Percentiles rank a stretch among this genome's conserved stretches.
These are phyloP conservation scores for Opeltia flavorubescens DNA, from an alignment of 495 filamentous ascomycete genomes.

Conservation along the genomic window DNA sequence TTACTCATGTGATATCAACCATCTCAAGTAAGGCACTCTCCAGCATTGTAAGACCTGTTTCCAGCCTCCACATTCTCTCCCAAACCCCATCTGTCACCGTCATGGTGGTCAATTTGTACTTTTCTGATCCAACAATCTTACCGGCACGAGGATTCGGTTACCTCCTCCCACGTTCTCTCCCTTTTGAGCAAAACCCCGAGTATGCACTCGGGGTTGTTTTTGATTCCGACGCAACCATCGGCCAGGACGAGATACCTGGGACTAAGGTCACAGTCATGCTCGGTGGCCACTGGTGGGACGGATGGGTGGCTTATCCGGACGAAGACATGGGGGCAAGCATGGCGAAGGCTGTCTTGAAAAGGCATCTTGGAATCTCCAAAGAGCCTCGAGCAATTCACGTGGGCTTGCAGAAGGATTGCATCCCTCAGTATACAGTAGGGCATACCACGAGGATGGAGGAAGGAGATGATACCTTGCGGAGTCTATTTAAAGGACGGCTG, in stretches of 20 bases:
- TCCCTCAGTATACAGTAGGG: constrained; percentile 78
- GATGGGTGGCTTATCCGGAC: constrained; percentile 41
- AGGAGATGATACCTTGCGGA: constrained; percentile 39
- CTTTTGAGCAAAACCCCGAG: constrained; percentile 64
- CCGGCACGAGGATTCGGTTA: constrained; percentile 72
- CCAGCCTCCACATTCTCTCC: constrained; percentile 1
- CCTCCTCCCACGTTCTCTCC: constrained; percentile 61
- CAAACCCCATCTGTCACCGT: constrained; percentile 44
- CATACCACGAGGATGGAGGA: constrained; percentile 49
- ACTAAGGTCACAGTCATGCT: constrained; percentile 93
- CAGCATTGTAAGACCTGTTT: constrained; percentile 18
- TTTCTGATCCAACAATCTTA: constrained; percentile 45
- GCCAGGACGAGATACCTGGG: constrained; percentile 41
- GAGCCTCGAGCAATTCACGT: constrained; percentile 40
- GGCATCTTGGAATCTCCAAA: constrained; percentile 59
- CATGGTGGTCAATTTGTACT: constrained; percentile 88
- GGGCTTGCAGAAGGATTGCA: constrained; percentile 58
- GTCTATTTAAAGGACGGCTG: constrained; percentile 47
- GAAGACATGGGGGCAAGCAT: constrained; percentile 48
- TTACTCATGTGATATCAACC: constrained; percentile 60
- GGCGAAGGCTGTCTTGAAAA: constrained; percentile 50
- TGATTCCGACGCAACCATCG: constrained; percentile 52
- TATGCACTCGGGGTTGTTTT: constrained; percentile 81
- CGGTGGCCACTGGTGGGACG: constrained; percentile 86
- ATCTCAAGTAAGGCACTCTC: constrained; percentile 39